Percentiles rank a stretch among this genome's conserved stretches.
Evolutionary conservation across 2,329 filamentous ascomycete species (phyloP).

Genomic region (Dothideomycetidae sp.): DNA sequence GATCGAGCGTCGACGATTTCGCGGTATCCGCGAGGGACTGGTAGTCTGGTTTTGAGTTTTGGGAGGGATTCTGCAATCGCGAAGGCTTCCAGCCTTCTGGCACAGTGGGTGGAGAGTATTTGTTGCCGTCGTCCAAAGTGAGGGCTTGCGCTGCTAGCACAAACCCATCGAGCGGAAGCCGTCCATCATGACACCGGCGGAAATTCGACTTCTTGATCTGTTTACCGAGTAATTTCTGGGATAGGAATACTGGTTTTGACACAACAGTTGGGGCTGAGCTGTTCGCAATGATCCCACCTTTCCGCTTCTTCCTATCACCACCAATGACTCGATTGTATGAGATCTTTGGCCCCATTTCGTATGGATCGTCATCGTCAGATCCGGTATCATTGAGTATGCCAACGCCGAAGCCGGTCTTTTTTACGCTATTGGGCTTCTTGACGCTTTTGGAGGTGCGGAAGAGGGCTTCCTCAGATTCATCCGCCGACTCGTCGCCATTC

Average conservation of each 20-base stretch:
- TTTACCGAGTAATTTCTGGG: conserved; percentile 43
- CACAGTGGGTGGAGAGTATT: conserved; percentile 51
- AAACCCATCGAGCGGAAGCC: conserved; percentile 67
- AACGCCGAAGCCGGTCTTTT: conserved; percentile 63
- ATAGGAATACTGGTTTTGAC: conserved; percentile 54
- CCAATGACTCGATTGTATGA: conserved; percentile 73
- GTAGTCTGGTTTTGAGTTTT: conserved; percentile 13
- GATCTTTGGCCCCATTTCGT: conserved; percentile 80
- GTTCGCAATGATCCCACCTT: conserved; percentile 19
- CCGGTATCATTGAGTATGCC: conserved; percentile 84
- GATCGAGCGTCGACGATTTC: conserved; percentile 60
- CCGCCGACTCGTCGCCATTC: conserved; percentile 10
- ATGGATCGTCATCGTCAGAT: conserved; percentile 89
- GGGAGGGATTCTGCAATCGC: conserved; percentile 25
- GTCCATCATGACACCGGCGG: conserved; percentile 69
- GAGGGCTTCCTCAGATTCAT: conserved; percentile 23
- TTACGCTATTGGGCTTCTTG: conserved; percentile 37
- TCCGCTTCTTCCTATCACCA: conserved; percentile 66
- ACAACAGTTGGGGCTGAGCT: conserved; percentile 12
- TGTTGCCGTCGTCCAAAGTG: conserved; percentile 31
- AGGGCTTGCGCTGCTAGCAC: conserved; percentile 43
- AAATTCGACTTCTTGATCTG: conserved; percentile 29
- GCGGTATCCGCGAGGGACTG: conserved; percentile 53
- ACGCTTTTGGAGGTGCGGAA: conserved; percentile 17
- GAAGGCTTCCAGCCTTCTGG: conserved; percentile 61